Base-by-base conservation (phyloP, 2,329 filamentous ascomycete genomes). In the Daldinia eschscholtzii region DNA sequence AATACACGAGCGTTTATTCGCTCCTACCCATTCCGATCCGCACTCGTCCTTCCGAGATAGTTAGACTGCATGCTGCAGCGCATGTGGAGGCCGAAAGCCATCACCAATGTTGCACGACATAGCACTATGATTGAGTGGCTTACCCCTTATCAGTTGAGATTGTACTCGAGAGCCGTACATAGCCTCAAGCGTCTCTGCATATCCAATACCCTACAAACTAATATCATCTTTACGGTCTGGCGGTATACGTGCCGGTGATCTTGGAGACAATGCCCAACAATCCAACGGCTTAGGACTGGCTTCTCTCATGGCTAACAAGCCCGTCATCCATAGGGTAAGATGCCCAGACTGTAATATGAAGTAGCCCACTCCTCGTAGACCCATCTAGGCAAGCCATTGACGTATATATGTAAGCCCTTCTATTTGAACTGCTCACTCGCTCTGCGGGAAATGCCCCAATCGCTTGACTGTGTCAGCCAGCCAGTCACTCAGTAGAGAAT, bases 371-470 rank as follows among this genome's bases (percentile, higher is more conserved):
- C 26, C 26, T 33, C 15, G 26, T n/a, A 52, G 26, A n/a, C 15
- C 46, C 88, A 0, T 83, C 87, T 0, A 87, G 88, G 12, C 78
- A 88, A 1, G 86, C 88, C 2, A 85, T 86, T 0, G 81, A 12
- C 83, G 86, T 72, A 79, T 91, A 13, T 88, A 91, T 80, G 88
- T 88, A 42, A 91, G 91, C 72, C 72, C 81, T 91, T 41, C 82
- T 91, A 42, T 81, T 90, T 10, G 81, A 91, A 0, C 88, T 88
- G 0, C 84, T 1, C 77, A 79, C 35, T 87, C 77, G 79, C 35
- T 87, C 89, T 75, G 88, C 88, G 12, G 58, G 79, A 18, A 86
- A 90, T 75, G 18, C 84, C 91, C 91, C 91, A 0, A 80, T 91
- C 9, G 87, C 84, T 12, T 84, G 87, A 73, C 87, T 85, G 2